Percentiles rank a stretch among this genome's conserved stretches.
These are phyloP conservation scores for Ulmus americana DNA, from an alignment of 331 rosid genomes.

Conservation along the genomic window DNA sequence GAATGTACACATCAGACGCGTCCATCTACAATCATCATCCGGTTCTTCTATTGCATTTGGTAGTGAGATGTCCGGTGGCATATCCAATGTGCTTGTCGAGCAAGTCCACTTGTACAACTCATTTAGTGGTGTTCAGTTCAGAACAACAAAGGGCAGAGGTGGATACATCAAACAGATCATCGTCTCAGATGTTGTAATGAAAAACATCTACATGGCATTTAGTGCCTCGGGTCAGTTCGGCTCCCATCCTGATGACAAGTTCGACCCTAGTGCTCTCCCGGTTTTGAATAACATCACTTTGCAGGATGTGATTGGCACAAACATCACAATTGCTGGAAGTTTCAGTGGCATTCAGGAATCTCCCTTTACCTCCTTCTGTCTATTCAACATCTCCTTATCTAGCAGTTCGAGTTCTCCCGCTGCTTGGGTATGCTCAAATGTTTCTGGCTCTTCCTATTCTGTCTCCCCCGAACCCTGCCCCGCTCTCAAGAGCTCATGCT, in stretches of 20 bases:
- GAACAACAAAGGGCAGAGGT: constrained; percentile 86
- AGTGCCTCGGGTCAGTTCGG: constrained; percentile 75
- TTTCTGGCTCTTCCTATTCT: constrained; percentile 62
- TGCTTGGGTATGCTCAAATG: constrained; percentile 81
- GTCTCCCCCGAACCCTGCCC: constrained; percentile 81
- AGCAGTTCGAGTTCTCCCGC: constrained; percentile 37
- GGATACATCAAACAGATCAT: constrained; percentile 63
- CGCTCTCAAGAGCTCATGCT: constrained; percentile 36
- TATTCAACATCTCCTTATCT: constrained; percentile 68
- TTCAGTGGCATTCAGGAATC: constrained; percentile 72
- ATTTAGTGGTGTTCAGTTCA: constrained; percentile 53
- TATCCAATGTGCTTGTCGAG: constrained; percentile 66
- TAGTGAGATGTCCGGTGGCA: constrained; percentile 97
- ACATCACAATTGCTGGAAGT: constrained; percentile 65
- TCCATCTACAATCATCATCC: constrained; percentile 55
- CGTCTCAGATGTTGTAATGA: constrained; percentile 59
- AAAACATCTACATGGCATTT: constrained; percentile 51
- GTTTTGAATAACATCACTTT: constrained; percentile 52
- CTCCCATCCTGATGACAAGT: constrained; percentile 80
- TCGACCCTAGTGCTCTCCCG: constrained; percentile 84
- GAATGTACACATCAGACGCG: constrained; percentile 74
- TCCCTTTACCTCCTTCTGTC: constrained; percentile 77
- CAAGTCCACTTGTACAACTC: constrained; percentile 61
- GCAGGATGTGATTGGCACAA: constrained; percentile 60
- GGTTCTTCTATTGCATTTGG: constrained; percentile 91